Conservation (phyloP, 257 asterid species). For the Solanum pimpinellifolium region DNA sequence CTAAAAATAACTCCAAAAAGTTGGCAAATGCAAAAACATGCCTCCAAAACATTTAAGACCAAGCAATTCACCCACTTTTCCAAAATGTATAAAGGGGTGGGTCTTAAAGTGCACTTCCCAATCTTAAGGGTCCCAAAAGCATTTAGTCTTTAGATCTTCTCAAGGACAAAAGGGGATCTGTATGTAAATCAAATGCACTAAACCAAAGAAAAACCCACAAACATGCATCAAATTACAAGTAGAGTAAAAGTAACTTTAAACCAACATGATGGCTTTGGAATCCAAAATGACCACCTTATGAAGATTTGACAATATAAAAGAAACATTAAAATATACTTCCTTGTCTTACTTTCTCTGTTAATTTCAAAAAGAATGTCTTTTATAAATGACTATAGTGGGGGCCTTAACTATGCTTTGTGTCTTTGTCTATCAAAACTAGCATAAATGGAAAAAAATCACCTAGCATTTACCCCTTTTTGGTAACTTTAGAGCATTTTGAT, state of each 20-base stretch:
- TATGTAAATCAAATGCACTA: slow-evolving; percentile 6
- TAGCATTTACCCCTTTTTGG: background rate
- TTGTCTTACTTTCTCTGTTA: background rate
- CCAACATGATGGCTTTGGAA: slow-evolving; percentile 11
- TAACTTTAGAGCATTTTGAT: background rate
- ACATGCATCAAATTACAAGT: slow-evolving; percentile 13
- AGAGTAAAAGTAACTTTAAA: slow-evolving; percentile 19
- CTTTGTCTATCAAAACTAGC: no score
- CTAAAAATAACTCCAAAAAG: background rate
- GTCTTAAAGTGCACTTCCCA: slow-evolving; percentile 16
- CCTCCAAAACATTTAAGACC: slow-evolving; percentile 6
- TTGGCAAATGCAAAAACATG: background rate
- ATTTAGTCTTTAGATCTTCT: slow-evolving; percentile 5
- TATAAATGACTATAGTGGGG: background rate
- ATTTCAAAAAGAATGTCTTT: background rate
- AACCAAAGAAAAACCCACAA: slow-evolving; percentile 14
- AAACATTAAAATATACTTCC: background rate
- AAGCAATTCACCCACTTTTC: background rate
- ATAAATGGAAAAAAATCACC: background rate
- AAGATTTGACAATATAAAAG: background rate
- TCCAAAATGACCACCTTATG: slow-evolving; percentile 2
- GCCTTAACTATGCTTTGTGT: background rate
- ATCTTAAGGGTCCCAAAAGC: slow-evolving; percentile 11
- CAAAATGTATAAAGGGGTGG: background rate
- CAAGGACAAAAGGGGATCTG: slow-evolving; percentile 23